Base-by-base conservation (phyloP, 768 basidiomycete species). In the Lentinus brumalis region DNA sequence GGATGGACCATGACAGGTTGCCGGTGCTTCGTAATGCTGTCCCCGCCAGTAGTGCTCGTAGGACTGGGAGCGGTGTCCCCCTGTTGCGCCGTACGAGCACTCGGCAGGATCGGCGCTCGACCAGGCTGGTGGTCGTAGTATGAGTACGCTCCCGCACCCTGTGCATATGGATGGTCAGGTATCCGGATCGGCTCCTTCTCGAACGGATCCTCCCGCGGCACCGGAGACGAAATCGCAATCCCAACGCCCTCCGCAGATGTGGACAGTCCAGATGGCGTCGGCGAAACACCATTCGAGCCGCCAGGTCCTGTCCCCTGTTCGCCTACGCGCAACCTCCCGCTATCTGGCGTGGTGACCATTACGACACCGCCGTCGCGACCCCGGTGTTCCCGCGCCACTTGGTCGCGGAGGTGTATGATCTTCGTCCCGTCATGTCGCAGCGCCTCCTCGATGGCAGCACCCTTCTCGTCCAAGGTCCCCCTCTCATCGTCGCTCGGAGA, bases 151-250 rank as follows among this genome's bases (percentile, higher is more conserved):
- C 53, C 55, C 6, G 66, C 60, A 9, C 67, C 64, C 47, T 72
- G 74, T 4, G 76, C 76, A 55, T 76, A 78, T 1, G 79, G 78
- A 65, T 78, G 80, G 38, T 62, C 66, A 2, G 72, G 73, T 15
- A 74, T 38, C 44, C 61, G 56, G 21, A 71, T 61, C 2, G 69
- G 67, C 16, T 65, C 57, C 15, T 58, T 47, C 9, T 31, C 60
- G 6, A 53, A 50, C 38, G 58, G 50, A 29, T 70, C 68, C 4
- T 74, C 74, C 6, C 69, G 61, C 2, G 69, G 60, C 7, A 70
- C 67, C 0, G 78, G 75, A 1, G 78, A 72, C 4, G 80, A 76
- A 32, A 83, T 70, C 5, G 81, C 82, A 54, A 83, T 74, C 11
- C 81, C 81, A 1, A 83, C 73, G 11, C 68, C 69, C 45, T 75